These are phyloP conservation scores for Apiosordaria backusii DNA, from an alignment of 495 filamentous ascomycete species.

Conservation along the genomic window DNA sequence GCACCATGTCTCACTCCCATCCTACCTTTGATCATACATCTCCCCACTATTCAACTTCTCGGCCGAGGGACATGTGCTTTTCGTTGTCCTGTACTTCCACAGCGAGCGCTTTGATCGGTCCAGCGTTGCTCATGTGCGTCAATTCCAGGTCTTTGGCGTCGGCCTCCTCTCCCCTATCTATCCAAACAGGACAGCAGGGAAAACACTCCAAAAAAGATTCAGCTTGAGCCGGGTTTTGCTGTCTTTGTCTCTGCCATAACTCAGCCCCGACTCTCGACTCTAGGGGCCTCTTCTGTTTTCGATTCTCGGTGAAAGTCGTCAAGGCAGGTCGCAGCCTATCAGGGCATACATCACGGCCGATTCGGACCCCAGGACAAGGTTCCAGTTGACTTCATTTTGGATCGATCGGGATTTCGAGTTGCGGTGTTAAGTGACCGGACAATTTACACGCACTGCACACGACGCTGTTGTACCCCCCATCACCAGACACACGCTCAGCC, in stretches of 20 bases:
- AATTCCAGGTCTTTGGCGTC: background rate
- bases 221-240: background rate
- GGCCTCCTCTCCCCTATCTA: background rate
- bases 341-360: conserved; percentile 13
- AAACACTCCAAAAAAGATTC: background rate
- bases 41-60: background rate
- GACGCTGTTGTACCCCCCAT: background rate
- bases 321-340: background rate
- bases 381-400: conserved; percentile 11
- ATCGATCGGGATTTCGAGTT: background rate
- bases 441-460: conserved; percentile 6
- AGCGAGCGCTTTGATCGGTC: background rate
- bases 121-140: background rate
- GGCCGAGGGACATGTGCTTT: background rate
- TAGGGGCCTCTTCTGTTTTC: background rate
- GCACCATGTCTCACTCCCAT: background rate
- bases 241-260: background rate
- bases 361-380: conserved; percentile 19
- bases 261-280: background rate
- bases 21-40: background rate
- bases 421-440: conserved; percentile 6
- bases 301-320: background rate
- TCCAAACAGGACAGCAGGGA: background rate
- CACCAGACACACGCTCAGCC: background rate
- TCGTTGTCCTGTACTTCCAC: background rate